Evolutionary conservation across 176 grass and related monocot genomes (phyloP), one percentile per base, ranked within the genome.

Genomic region (Melocanna baccifera): DNA sequence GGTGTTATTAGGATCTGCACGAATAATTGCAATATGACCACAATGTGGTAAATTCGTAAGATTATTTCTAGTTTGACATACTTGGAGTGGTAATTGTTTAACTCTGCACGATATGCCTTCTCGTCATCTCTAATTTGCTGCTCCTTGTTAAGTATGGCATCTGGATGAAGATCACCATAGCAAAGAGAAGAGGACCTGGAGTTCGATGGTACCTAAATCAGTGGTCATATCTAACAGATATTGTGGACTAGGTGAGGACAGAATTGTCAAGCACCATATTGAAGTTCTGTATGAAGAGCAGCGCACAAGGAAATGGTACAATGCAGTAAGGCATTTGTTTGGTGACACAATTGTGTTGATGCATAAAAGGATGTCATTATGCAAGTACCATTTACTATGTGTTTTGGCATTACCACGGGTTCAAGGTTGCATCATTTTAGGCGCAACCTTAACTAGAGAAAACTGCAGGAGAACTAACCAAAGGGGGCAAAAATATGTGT

Each of bases 131-230:
- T 71, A 80, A 76, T 81, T 70, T 86, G 85, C 45, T 80, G 62
- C 77, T 94, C 89, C 61, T 53, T 83, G 39, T 40, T 55, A 76
- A 77, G 42, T 28, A 91, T 28, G 34, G 58, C 62, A 34, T 94
- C 89, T 26, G 92, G 92, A 77, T 94, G 92, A 62, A 94, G 83
- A 83, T 89, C 61, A 58, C 89, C 92, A 51, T 23, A 62, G 62
- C 89, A 91, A 52, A 91, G 86, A 43, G 86, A 67, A 71, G 86
- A 51, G 26, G 86, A 94, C 92, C 92, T 94, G 77, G 46, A 67
- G 78, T 28, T 40, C 30, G 64, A 69, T 14, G 47, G 25, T 19
- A 50, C 2, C 46, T 62, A 46, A 75, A 42, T 81, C 14, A 62
- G 19, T 10, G 8, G 37, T 28, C 56, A 29, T 28, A 43, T 14